Base-by-base conservation (phyloP, 495 filamentous ascomycete genomes). In the Trichoderma gamsii region DNA sequence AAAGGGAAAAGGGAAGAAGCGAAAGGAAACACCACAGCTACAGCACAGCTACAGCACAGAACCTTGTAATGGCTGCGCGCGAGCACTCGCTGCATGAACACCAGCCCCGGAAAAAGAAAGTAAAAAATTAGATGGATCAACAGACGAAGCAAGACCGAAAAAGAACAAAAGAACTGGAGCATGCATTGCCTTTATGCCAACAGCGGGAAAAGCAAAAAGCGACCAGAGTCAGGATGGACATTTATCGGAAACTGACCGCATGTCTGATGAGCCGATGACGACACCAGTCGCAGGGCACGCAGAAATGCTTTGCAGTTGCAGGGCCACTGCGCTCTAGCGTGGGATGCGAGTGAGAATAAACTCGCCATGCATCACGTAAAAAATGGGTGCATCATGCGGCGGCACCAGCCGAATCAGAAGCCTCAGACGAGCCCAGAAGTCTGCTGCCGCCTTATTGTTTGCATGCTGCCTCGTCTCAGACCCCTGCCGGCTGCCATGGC, bases 191-290 rank as follows among this genome's bases (percentile, higher is more conserved):
- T 35, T 35, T 35, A 35, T 35, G 32, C 32, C 32, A 35, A 6
- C 32, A 2, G 6, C 6, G 6, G 32, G 32, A 35, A 35, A 35
- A 2, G 32, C 32, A 2, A 35, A 35, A 35, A 3, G 32, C 32
- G 32, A 35, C 32, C 3, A 35, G 32, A 35, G 32, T 35, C 32
- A 6, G 32, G 32, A 35, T 35, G 32, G 32, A 6, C 52, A 61
- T 61, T 23, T 27, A 61, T 61, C 52, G 52, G 52, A 61, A 61
- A 61, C 52, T 61, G 52, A 61, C 52, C 52, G 52, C 52, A n/a
- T 61, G 52, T n/a, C 13, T 27, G 16, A n/a, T 51, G 46, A n/a
- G 32, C 46, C n/a, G 52, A 61, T 61, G 52, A 61, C 52, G 52
- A 61, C 52, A 61, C 23, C 6, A 6, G 23, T 5, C 4, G 29